Base-by-base conservation (phyloP, 2,329 filamentous ascomycete genomes). In the Thermochaetoides dissita region DNA sequence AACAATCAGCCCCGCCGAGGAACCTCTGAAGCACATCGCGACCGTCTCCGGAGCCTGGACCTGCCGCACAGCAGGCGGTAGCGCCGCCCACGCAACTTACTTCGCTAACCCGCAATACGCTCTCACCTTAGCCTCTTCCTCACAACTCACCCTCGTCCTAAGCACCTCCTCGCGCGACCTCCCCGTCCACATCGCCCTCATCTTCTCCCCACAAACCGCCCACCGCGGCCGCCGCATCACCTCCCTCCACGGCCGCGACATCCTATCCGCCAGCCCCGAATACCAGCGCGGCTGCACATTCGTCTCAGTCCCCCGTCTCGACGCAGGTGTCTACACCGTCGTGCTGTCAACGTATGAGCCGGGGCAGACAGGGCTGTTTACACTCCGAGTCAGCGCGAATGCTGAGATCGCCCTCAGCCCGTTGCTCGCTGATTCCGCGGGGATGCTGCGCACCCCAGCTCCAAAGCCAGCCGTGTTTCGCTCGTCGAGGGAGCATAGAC, bases 291-390 rank as follows among this genome's bases (percentile, higher is more conserved):
- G 83, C 29, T 84, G 82, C 56, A 83, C 84, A 4, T 67, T 87
- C 30, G 79, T 81, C 3, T 74, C 84, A 6, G 34, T 46, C 7
- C 59, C 54, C 55, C 49, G 65, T 8, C 63, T 94, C 11, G 76
- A 79, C 34, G 64, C 75, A 1, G 89, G 89, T 0, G 69, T 69
- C 0, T 98, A 96, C 59, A 95, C 85, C 0, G 71, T 94, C 43
- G 81, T 95, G 6, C 89, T 83, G 57, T 94, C 86, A 2, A 94
- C 89, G 0, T 96, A 93, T 58, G 86, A 94, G 48, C 72, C 81
- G 0, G 81, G 81, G 7, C 84, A 93, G 55, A 66, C 76, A 1
- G 84, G 82, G 3, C 69, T 71, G 38, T 96, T 93, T 55, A 75
- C 71, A 1, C 67, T 98, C 7, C 75, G 78, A 43, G 69, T 95